Base-by-base conservation (phyloP, 345 rosid species). In the Linum trigynum region DNA sequence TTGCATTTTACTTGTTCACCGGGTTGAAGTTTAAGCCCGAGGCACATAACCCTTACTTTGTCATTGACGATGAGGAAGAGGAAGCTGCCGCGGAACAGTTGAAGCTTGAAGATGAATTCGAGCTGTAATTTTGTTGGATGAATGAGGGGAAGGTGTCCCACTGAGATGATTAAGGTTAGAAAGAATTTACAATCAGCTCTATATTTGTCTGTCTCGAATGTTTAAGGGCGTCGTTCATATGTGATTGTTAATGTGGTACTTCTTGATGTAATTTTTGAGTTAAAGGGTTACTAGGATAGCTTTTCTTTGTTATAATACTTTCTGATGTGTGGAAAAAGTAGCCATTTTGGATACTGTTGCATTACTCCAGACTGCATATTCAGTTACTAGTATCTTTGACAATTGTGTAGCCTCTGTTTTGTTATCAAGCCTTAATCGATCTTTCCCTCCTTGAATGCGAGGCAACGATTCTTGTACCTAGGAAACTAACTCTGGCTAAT, bases 101-200 rank as follows among this genome's bases (percentile, higher is more conserved):
- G 78, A 94, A 88, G 90, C 90, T 90, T n/a, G 99, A 94, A 67
- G 97, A 94, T 16, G 97, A 94, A 82, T 90, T 94, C 62, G 96
- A 94, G 72, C 70, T 94, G 76, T 94, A 69, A 85, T 78, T 42
- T 45, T 62, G 60, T 67, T 62, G 42, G 55, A 12, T 41, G 60
- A 41, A 76, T 55, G 43, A 53, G 74, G n/a, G 61, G 71, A 57
- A 66, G 63, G 67, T 48, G 55, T 15, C 57, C 61, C 14, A 53
- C 1, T 5, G 4, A 55, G 12, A 48, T 37, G 60, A 23, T 53
- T 67, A 73, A 78, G 77, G 78, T 76, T 23, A 78, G 78, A 64
- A 64, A 48, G 40, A 48, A 9, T 48, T 48, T 48, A 48, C 53
- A 48, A 62, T 42, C 50, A 67, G 4, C 45, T 37, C 45, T 43